Percentiles rank a stretch among this genome's conserved stretches.
Evolutionary conservation across 768 basidiomycete species (phyloP).

Genomic region (Mrakia blollopis): DNA sequence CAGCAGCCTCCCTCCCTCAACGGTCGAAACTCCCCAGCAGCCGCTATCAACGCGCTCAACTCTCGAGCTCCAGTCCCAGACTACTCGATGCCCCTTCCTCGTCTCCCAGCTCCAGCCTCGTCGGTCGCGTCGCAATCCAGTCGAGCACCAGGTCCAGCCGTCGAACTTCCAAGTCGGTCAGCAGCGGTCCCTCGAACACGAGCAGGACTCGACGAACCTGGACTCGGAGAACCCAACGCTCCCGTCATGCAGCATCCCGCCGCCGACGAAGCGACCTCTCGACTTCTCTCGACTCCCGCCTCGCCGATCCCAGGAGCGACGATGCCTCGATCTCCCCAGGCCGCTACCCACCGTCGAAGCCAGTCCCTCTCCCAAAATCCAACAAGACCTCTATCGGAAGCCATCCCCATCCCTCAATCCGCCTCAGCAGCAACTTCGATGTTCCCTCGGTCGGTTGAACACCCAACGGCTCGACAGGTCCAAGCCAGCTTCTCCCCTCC

Average conservation of each 20-base stretch:
- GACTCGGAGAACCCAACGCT: constrained; percentile 27
- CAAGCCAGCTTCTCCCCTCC: constrained; percentile 17
- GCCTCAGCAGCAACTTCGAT: not conserved
- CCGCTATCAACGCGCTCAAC: constrained; percentile 30
- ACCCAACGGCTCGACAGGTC: constrained; percentile 8
- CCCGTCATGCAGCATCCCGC: constrained; percentile 45
- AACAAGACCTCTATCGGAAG: constrained; percentile 17
- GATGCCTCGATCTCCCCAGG: constrained; percentile 65
- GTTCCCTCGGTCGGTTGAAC: constrained; percentile 5
- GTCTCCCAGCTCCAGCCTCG: constrained; percentile 72
- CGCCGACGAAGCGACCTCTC: constrained; percentile 38
- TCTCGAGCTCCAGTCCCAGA: constrained; percentile 29
- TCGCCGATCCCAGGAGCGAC: constrained; percentile 51
- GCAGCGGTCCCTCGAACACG: constrained; percentile 29
- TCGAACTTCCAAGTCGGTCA: not conserved
- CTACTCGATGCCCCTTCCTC: constrained; percentile 75
- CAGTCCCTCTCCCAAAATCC: constrained; percentile 58
- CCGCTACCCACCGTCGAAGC: constrained; percentile 71
- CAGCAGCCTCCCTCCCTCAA: constrained; percentile 38
- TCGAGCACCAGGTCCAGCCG: not conserved
- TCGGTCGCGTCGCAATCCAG: constrained; percentile 41
- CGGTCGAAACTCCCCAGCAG: constrained; percentile 14
- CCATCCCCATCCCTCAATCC: constrained; percentile 19
- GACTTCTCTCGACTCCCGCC: constrained; percentile 46
- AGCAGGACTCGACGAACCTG: constrained; percentile 29